Conservation (phyloP, 2,329 filamentous ascomycete genomes). For the Ophiobolus disseminans region DNA sequence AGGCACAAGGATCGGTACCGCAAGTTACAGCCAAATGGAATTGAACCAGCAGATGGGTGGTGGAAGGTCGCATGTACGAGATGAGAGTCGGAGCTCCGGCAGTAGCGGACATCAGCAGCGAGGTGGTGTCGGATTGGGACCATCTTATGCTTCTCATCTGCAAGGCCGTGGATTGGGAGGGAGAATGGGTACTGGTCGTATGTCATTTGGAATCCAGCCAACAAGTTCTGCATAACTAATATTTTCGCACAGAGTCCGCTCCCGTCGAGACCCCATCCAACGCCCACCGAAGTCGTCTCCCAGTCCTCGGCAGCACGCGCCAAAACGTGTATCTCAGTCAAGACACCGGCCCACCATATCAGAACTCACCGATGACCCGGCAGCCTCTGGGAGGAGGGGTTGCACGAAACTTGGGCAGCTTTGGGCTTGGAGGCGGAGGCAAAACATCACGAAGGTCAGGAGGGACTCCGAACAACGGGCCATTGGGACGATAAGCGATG, state of each 20-base stretch:
- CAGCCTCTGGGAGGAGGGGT: constrained; percentile 38
- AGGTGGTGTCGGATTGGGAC: constrained; percentile 23
- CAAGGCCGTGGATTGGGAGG: constrained; percentile 23
- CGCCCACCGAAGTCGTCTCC: constrained; percentile 36
- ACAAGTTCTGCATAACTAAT: constrained; percentile 8
- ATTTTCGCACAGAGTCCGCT: constrained; percentile 30
- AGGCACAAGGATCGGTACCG: constrained; percentile 33
- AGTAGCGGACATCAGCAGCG: constrained; percentile 34
- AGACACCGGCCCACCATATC: constrained; percentile 29
- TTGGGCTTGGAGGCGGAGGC: constrained; percentile 31
- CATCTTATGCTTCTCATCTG: constrained; percentile 27
- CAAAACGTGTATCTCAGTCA: constrained; percentile 29
- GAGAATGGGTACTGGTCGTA: constrained; percentile 29
- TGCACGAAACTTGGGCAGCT: constrained; percentile 27
- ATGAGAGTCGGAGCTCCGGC: constrained; percentile 34
- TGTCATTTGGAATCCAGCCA: constrained; percentile 9
- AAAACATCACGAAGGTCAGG: constrained; percentile 40
- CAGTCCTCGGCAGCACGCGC: constrained; percentile 36
- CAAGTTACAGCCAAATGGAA: constrained; percentile 28
- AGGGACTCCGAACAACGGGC: constrained; percentile 12
- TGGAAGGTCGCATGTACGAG: constrained; percentile 25
- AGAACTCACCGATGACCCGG: constrained; percentile 41
- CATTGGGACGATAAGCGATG: constrained; percentile 15
- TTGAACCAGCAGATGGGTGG: constrained; percentile 18
- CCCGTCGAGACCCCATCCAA: constrained; percentile 36